Percentiles rank a stretch among this genome's conserved stretches.
Evolutionary conservation across 768 basidiomycete genomes (phyloP).

Genomic region (Mycena belliarum): DNA sequence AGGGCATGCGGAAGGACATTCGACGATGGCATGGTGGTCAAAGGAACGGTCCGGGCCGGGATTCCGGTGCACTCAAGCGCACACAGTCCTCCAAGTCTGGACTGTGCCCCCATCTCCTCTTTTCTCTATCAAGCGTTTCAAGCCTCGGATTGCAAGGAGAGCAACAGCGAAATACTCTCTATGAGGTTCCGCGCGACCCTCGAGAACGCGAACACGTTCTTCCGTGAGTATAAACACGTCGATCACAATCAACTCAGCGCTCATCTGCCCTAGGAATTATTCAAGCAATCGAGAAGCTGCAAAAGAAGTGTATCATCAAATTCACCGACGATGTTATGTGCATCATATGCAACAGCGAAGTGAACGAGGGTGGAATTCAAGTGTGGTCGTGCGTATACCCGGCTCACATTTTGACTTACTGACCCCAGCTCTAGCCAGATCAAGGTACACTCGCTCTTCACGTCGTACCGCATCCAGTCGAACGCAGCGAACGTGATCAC

Average conservation of each 20-base stretch:
- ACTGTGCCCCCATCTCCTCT: neutral
- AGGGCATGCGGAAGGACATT: slow-evolving; percentile 63
- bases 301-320: slow-evolving; percentile 82
- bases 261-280: slow-evolving; percentile 62
- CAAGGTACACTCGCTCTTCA: slow-evolving; percentile 68
- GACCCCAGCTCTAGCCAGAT: slow-evolving; percentile 47
- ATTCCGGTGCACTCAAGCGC: neutral
- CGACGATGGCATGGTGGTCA: neutral
- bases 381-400: slow-evolving; percentile 67
- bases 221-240: slow-evolving; percentile 36
- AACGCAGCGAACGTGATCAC: slow-evolving; percentile 83
- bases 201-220: slow-evolving; percentile 59
- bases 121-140: too few species aligned
- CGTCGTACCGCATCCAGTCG: slow-evolving; percentile 82
- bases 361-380: slow-evolving; percentile 82
- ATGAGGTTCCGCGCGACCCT: slow-evolving; percentile 69
- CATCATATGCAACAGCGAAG: slow-evolving; percentile 81
- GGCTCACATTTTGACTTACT: neutral
- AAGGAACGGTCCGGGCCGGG: neutral
- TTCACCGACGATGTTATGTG: slow-evolving; percentile 75
- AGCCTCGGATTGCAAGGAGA: too few species aligned
- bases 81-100: too few species aligned
- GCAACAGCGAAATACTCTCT: neutral
- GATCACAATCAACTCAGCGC: neutral
- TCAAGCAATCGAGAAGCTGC: slow-evolving; percentile 80